A percentile compares a stretch with the other conserved stretches of the same genome.
Conservation (phyloP, 805 yeast species). For the Wickerhamomyces mucosus region DNA sequence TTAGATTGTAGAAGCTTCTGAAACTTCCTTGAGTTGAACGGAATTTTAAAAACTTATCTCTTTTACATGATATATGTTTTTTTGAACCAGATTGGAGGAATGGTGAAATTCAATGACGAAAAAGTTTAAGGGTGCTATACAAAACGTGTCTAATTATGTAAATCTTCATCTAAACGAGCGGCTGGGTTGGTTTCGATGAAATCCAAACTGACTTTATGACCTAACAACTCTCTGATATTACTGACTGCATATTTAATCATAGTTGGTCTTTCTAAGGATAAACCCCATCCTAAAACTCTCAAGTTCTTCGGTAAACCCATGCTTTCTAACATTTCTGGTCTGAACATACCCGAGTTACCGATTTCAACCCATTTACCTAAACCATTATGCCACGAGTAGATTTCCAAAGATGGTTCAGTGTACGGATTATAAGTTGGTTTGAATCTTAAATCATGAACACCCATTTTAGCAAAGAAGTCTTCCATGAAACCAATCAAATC, state of each 20-base stretch:
- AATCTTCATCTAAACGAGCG: conserved; percentile 84
- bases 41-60: too few relatives aligned
- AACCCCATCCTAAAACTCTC: conserved; percentile 96
- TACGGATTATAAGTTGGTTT: conserved; percentile 99
- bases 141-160: conserved; percentile 6
- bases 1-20: too few relatives aligned
- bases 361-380: conserved; percentile 97
- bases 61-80: too few relatives aligned
- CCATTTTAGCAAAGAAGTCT: conserved; percentile 94
- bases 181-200: conserved; percentile 96
- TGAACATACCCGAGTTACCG: conserved; percentile 98
- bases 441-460: conserved; percentile 90
- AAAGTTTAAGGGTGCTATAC: too few relatives aligned
- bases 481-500: conserved; percentile 98
- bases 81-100: too few relatives aligned
- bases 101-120: too few relatives aligned
- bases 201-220: conserved; percentile 92
- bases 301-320: conserved; percentile 96
- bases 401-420: conserved; percentile 98
- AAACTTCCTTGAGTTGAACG: too few relatives aligned
- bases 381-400: conserved; percentile 93
- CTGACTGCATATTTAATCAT: conserved; percentile 97
- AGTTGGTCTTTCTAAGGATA: conserved; percentile 95
- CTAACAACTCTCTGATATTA: conserved; percentile 92
- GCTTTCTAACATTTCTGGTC: conserved; percentile 98